These are phyloP conservation scores for Triticum urartu DNA, from an alignment of 176 grass and related monocot genomes.

Conservation along the genomic window DNA sequence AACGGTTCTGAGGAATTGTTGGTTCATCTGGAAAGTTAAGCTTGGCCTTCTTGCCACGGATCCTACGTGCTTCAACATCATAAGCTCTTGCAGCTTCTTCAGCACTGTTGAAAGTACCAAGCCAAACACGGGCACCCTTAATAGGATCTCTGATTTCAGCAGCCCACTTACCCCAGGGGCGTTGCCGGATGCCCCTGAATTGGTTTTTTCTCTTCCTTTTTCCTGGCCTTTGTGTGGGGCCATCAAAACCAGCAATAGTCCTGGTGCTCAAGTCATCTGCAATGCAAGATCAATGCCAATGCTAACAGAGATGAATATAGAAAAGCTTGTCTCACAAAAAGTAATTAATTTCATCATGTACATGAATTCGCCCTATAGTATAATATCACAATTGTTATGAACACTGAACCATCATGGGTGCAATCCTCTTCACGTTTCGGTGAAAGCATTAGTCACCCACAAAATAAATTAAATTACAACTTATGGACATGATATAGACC, in stretches of 20 bases:
- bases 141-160: conserved; percentile 97
- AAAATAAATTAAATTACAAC: neutral
- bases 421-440: neutral
- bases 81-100: conserved; percentile 99
- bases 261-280: conserved; percentile 50
- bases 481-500: neutral
- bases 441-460: neutral
- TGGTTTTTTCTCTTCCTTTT: conserved; percentile 92
- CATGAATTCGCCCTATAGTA: neutral
- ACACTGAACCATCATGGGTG: neutral
- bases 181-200: conserved; percentile 88
- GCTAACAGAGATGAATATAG: neutral
- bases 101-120: conserved; percentile 89
- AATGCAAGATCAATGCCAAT: conserved; percentile 3
- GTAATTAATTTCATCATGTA: neutral
- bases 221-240: neutral
- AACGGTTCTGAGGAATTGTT: conserved; percentile 32
- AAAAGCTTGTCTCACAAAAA: neutral
- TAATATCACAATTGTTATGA: conserved; percentile 5
- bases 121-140: conserved; percentile 93
- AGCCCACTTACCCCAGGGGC: conserved; percentile 99
- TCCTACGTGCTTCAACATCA: conserved; percentile 78
- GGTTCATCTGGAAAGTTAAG: conserved; percentile 79
- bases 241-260: conserved; percentile 44
- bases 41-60: conserved; percentile 95